A percentile compares a stretch with the other conserved stretches of the same genome.
Evolutionary conservation across 139 green algal species (phyloP).

Genomic region (Asterochloris sp.): DNA sequence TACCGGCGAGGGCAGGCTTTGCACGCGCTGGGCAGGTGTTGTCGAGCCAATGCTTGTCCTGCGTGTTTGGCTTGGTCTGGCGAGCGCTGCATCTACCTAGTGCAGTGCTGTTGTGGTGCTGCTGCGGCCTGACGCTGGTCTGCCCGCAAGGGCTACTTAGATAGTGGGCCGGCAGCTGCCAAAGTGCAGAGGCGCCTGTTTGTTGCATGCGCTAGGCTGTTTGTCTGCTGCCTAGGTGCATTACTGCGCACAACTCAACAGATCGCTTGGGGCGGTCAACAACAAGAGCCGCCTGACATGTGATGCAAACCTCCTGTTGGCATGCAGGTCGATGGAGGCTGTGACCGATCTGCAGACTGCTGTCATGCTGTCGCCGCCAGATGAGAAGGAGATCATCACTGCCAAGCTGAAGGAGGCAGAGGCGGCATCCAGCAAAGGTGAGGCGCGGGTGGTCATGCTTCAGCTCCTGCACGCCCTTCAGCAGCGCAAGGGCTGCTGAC

Average conservation of each 20-base stretch:
- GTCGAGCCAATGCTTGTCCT: not conserved
- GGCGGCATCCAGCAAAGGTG: not conserved
- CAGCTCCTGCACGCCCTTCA: not conserved
- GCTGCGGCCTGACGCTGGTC: not conserved
- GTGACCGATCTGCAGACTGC: not conserved
- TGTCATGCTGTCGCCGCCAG: not conserved
- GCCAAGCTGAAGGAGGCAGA: constrained; percentile 17
- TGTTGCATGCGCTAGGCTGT: not conserved
- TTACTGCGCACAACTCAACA: not conserved
- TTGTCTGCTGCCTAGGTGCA: not conserved
- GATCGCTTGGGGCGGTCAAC: not conserved
- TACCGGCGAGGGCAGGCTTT: constrained; percentile 9
- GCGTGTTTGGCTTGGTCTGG: not conserved
- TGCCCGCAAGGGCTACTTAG: not conserved
- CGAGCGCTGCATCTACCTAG: not conserved
- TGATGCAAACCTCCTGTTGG: not conserved
- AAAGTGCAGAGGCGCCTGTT: not conserved
- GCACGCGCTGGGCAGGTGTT: not conserved
- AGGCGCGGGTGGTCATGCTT: constrained; percentile 1
- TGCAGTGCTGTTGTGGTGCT: not conserved
- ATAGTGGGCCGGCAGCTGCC: not conserved
- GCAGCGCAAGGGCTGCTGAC: too few relatives aligned
- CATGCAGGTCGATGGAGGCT: not conserved
- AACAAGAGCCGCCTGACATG: not conserved
- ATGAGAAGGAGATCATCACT: constrained; percentile 7